A percentile compares a stretch with the other conserved stretches of the same genome.
phyloP scores from a whole-genome alignment of 2,329 filamentous ascomycete genomes.

The Fusarium nygamai region DNA sequence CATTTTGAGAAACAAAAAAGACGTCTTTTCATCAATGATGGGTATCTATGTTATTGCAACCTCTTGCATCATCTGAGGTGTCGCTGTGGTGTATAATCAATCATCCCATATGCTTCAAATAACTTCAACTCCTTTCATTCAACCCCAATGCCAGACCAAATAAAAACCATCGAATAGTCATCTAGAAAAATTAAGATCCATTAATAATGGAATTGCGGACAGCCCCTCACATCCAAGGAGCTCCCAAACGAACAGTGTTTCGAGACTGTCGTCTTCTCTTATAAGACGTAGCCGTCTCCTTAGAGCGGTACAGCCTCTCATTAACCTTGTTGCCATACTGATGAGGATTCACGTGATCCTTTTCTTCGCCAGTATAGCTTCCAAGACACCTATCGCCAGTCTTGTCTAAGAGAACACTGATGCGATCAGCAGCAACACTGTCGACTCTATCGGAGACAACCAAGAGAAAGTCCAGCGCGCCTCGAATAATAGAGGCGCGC shows the following conservation, averaged over 20 bases:
- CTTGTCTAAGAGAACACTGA: not conserved
- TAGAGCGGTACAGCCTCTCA: not conserved
- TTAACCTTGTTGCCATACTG: not conserved
- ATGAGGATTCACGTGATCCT: not conserved
- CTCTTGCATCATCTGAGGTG: not conserved
- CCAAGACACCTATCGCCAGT: not conserved
- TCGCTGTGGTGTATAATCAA: no score
- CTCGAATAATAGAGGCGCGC: not conserved
- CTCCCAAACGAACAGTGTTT: not conserved
- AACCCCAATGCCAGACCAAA: not conserved
- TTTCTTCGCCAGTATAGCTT: conserved; percentile 11
- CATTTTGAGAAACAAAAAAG: not conserved
- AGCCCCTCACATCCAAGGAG: no score
- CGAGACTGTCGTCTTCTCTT: not conserved
- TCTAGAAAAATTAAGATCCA: no score
- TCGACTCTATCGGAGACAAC: not conserved
- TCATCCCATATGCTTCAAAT: not conserved
- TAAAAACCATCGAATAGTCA: not conserved
- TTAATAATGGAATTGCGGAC: not conserved
- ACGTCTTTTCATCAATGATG: no score
- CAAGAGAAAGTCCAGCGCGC: conserved; percentile 15
- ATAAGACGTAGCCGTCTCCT: conserved; percentile 11
- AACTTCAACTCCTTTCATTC: not conserved
- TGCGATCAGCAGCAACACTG: not conserved
- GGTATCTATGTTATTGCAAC: not conserved